Evolutionary conservation across 768 basidiomycete genomes (phyloP), one percentile per base, ranked within the genome.

Genomic region (Tricholoma hemisulphureum): DNA sequence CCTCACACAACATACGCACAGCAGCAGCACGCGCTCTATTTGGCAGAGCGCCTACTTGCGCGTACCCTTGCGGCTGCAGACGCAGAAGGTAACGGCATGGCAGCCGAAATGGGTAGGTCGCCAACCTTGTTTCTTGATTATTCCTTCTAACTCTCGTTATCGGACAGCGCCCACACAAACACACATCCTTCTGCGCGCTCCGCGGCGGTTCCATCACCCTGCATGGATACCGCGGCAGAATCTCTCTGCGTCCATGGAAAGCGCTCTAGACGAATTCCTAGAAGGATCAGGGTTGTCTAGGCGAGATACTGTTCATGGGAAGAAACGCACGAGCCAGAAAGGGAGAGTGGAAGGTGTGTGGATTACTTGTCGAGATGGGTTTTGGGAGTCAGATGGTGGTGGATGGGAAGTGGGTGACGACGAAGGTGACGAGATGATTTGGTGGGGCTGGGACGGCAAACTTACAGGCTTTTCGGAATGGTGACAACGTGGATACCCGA

Each of bases 371-470:
- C 68, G 65, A 26, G 56, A 43, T 23, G 74, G 70, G 4, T 51
- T 69, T 26, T 45, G 67, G 2, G 52, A 20, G 7, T 4, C 16
- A 32, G 29, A 54, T 49, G 57, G 62, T 1, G 65, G 64, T 23
- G 60, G 57, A 6, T 54, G 28, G 11, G 56, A 49, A 16, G 56
- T 35, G 13, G 56, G 59, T 1, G 68, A 70, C 31, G 73, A 73
- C 7, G 78, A 80, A 56, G 69, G 67, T 45, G 69, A 75, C 39
- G 82, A 84, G 56, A 78, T 83, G 80, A 83, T 84, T 45, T 84
- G 83, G 83, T 84, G 83, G 83, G 81, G 75, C 54, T 84, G 83
- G 83, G 80, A 84, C 66, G 82, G 82, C 1, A 81, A 79, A 60
- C 65, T 84, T 53, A 72, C 74, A 11, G 83, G 83, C 2, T 80